Conservation (phyloP, 768 basidiomycete species). For the Tylopilus vinaceipallidus region DNA sequence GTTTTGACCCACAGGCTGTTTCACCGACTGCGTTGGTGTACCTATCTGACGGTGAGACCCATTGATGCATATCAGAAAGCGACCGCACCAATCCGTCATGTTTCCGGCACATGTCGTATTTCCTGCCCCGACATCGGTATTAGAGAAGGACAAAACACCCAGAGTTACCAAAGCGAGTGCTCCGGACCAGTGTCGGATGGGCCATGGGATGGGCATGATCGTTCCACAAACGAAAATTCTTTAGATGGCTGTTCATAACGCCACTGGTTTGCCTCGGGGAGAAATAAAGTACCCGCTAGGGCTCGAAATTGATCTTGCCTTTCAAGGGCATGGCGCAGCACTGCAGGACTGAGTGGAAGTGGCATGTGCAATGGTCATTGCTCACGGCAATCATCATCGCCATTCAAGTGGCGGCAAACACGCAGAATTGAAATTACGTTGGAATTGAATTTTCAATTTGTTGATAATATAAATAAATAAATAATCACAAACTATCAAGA, state of each 20-base stretch:
- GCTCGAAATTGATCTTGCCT: too few relatives aligned
- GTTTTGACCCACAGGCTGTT: conserved; percentile 23
- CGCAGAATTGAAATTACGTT: too few relatives aligned
- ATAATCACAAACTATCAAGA: too few relatives aligned
- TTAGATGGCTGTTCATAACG: neutral
- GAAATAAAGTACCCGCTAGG: neutral
- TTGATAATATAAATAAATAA: too few relatives aligned
- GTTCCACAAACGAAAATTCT: neutral
- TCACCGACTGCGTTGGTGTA: conserved; percentile 28
- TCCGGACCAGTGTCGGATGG: neutral
- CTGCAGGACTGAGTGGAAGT: too few relatives aligned
- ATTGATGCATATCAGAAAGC: neutral
- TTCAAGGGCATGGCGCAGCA: too few relatives aligned
- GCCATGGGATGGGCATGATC: neutral
- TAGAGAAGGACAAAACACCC: neutral
- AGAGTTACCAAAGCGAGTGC: neutral
- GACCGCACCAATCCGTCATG: conserved; percentile 16
- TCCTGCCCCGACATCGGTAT: conserved; percentile 8
- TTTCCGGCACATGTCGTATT: conserved; percentile 23
- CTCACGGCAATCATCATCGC: too few relatives aligned
- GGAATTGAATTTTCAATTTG: too few relatives aligned
- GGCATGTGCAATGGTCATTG: too few relatives aligned
- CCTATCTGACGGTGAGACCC: conserved; percentile 5
- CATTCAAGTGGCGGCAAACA: too few relatives aligned
- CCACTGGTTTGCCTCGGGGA: neutral